A percentile compares a stretch with the other conserved stretches of the same genome.
phyloP scores from a whole-genome alignment of 345 rosid species.

The Eucalyptus tenuipes region DNA sequence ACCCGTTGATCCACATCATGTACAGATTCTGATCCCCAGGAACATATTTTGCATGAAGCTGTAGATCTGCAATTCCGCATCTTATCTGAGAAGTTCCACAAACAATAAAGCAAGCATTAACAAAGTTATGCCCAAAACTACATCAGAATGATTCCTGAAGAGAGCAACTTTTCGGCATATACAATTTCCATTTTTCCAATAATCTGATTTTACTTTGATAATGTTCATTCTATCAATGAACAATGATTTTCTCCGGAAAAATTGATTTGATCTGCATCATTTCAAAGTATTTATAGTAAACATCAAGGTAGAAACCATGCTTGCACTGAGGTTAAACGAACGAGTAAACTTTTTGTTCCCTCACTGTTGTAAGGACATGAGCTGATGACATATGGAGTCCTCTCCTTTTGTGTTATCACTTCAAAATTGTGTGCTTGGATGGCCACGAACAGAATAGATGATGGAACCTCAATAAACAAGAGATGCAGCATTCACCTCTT shows the following conservation, averaged over 20 bases:
- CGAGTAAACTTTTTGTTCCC: neutral
- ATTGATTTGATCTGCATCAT: neutral
- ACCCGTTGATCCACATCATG: constrained; percentile 64
- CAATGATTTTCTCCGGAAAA: neutral
- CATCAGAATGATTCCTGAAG: neutral
- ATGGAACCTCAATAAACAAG: neutral
- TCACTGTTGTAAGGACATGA: neutral
- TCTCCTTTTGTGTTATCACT: neutral
- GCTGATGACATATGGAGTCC: neutral
- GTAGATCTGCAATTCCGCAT: constrained; percentile 49
- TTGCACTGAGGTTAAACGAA: neutral
- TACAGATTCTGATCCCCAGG: constrained; percentile 57
- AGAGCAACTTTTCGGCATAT: neutral
- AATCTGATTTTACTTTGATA: neutral
- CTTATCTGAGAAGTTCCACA: constrained; percentile 27
- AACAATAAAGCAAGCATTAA: neutral
- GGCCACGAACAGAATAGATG: neutral
- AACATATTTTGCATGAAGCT: constrained; percentile 50
- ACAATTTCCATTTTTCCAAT: neutral
- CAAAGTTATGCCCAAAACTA: neutral
- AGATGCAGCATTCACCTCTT: neutral
- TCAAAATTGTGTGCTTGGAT: neutral
- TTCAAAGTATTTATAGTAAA: neutral
- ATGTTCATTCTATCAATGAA: neutral
- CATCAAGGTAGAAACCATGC: neutral